A percentile compares a stretch with the other conserved stretches of the same genome.
These are phyloP conservation scores for Castanea crenata DNA, from an alignment of 306 rosid species.

Conservation along the genomic window DNA sequence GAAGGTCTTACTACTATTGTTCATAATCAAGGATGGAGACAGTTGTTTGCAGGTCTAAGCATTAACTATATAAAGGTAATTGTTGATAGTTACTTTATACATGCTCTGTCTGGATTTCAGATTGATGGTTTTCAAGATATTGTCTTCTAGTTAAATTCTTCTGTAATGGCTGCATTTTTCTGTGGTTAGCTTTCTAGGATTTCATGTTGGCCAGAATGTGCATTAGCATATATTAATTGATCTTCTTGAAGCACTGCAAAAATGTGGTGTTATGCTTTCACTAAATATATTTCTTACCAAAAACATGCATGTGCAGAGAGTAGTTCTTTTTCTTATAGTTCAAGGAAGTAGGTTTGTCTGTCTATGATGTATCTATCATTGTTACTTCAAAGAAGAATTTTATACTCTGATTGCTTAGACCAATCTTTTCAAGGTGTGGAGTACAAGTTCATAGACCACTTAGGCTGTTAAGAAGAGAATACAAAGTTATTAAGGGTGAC, in stretches of 20 bases:
- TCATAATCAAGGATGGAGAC: slow-evolving; percentile 83
- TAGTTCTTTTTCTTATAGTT: too few species aligned
- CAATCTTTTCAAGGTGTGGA: neutral
- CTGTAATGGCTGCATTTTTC: too few species aligned
- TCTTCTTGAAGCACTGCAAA: neutral
- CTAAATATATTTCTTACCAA: neutral
- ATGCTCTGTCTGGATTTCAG: neutral
- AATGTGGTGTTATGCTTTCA: neutral
- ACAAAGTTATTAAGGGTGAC: neutral
- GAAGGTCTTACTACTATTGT: slow-evolving; percentile 64
- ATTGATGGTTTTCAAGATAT: neutral
- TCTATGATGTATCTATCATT: neutral
- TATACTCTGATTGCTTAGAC: neutral
- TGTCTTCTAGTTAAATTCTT: neutral
- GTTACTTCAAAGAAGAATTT: neutral
- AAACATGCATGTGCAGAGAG: too few species aligned
- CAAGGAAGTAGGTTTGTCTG: neutral
- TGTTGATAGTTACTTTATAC: slow-evolving; percentile 12
- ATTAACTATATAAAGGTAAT: slow-evolving; percentile 93
- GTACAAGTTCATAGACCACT: neutral
- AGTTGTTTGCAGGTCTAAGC: slow-evolving; percentile 92
- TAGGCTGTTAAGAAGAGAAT: neutral
- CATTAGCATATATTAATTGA: neutral
- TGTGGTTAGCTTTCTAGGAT: neutral
- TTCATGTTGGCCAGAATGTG: neutral